A percentile compares a stretch with the other conserved stretches of the same genome.
These are phyloP conservation scores for Acanthamoeba castellanii DNA, from an alignment of 208 protist genomes.

Conservation along the genomic window DNA sequence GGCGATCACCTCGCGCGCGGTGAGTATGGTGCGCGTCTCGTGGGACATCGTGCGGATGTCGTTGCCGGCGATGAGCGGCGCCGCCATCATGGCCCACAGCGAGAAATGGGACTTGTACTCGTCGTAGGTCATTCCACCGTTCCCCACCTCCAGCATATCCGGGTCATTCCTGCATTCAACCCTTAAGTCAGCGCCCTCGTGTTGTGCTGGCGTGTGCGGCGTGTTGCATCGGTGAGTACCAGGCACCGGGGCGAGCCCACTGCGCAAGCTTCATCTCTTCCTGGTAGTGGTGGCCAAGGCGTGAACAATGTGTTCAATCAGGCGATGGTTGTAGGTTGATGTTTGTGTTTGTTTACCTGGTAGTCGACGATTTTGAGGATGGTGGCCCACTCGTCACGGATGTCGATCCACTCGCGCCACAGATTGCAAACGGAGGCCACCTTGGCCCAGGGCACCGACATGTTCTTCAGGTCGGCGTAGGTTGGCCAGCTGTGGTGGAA, in stretches of 20 bases:
- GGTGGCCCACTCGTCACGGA: slow-evolving; percentile 34
- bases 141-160: slow-evolving; percentile 69
- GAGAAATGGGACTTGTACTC: slow-evolving; percentile 55
- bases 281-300: background rate
- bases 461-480: slow-evolving; percentile 42
- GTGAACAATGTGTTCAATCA: too few relatives aligned
- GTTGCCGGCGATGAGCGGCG: slow-evolving; percentile 65
- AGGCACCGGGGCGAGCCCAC: slow-evolving; percentile 26
- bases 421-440: slow-evolving; percentile 43
- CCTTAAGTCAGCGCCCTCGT: background rate
- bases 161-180: slow-evolving; percentile 44
- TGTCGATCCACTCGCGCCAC: slow-evolving; percentile 58
- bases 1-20: slow-evolving; percentile 76
- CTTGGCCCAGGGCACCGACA: background rate
- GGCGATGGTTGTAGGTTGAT: too few relatives aligned
- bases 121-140: slow-evolving; percentile 33
- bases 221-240: background rate
- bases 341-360: background rate
- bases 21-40: slow-evolving; percentile 39
- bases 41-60: background rate
- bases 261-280: background rate
- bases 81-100: slow-evolving; percentile 66
- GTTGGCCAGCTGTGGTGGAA: slow-evolving; percentile 34
- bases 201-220: background rate
- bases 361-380: slow-evolving; percentile 50